Base-by-base conservation (phyloP, 208 protist species). In the Leishmania gerbilli region DNA sequence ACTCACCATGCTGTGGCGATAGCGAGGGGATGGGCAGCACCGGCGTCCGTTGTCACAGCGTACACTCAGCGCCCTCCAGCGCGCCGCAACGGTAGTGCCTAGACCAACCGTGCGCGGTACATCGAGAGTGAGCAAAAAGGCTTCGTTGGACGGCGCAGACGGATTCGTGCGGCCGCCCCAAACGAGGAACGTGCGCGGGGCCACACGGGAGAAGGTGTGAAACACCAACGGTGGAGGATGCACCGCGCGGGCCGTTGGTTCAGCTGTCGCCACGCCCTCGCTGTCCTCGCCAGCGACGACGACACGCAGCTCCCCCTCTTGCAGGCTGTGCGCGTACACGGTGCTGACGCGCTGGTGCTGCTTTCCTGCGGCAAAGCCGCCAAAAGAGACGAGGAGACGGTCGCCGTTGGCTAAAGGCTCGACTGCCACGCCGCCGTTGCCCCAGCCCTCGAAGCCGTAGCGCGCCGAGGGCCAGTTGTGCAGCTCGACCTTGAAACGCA, bases 81-180 rank as follows among this genome's bases (percentile, higher is more conserved):
- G 78, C 6, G 76, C 82, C 7, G 17, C 69, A 40, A 91, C 72
- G 42, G 74, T 80, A 56, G 76, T 67, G 42, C 78, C 79, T 5
- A 69, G 56, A 9, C 71, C 80, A 47, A 89, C 79, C 1, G 67
- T 86, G 45, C 65, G 65, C 37, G 81, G 79, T 24, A 93, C 56
- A 21, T 90, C 75, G 27, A 95, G 45, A 7, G 74, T 62, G 31
- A 98, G 80, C 24, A 95, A 58, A 71, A 90, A 97, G 0, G 89
- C 88, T 3, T 87, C 79, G 37, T 81, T 80, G 53, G 69, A 86
- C 1, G 88, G 89, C 62, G 88, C 76, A 11, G 81, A 68, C 1
- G 95, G 95, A 81, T 93, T 97, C 15, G 90, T 95, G 69, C 95
- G 93, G 37, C 95, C 95, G 19, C 95, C 95, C 77, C 94, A 87